phyloP scores from a whole-genome alignment of 2,329 filamentous ascomycete genomes.

The Chaetomiaceae sp. region DNA sequence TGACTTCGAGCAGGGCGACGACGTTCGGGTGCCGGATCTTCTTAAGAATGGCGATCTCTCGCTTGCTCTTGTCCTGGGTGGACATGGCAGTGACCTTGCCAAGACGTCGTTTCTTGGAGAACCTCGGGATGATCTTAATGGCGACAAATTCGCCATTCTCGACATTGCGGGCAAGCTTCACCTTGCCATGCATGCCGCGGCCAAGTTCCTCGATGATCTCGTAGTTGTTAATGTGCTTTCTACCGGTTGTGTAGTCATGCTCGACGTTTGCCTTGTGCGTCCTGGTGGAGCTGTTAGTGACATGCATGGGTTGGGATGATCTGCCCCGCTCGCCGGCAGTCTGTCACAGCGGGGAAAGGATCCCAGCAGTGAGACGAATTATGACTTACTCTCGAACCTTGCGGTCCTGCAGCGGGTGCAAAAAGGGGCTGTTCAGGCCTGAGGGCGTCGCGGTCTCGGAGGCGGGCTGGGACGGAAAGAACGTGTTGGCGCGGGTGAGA shows the following conservation, averaged over 20 bases:
- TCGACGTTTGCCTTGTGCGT: conserved; percentile 91
- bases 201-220: conserved; percentile 96
- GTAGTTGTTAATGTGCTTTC: conserved; percentile 97
- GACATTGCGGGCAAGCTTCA: conserved; percentile 85
- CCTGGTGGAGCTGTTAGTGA: conserved; percentile 38
- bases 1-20: conserved; percentile 91
- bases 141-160: conserved; percentile 75
- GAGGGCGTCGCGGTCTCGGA: conserved; percentile 54
- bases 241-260: conserved; percentile 79
- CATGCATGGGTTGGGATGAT: neutral
- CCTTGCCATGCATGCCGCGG: conserved; percentile 93
- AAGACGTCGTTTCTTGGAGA: conserved; percentile 88
- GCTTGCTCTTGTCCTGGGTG: conserved; percentile 77
- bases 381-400: conserved; percentile 69
- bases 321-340: conserved; percentile 1
- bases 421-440: conserved; percentile 53
- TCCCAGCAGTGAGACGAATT: neutral
- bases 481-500: conserved; percentile 39
- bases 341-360: neutral
- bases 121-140: conserved; percentile 97
- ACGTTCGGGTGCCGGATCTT: conserved; percentile 98
- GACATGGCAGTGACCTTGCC: conserved; percentile 68
- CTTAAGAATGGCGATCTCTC: conserved; percentile 96
- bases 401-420: conserved; percentile 68
- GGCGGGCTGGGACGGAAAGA: conserved; percentile 38